These are phyloP conservation scores for Phtheirospermum japonicum DNA, from an alignment of 257 asterid species.

Conservation along the genomic window DNA sequence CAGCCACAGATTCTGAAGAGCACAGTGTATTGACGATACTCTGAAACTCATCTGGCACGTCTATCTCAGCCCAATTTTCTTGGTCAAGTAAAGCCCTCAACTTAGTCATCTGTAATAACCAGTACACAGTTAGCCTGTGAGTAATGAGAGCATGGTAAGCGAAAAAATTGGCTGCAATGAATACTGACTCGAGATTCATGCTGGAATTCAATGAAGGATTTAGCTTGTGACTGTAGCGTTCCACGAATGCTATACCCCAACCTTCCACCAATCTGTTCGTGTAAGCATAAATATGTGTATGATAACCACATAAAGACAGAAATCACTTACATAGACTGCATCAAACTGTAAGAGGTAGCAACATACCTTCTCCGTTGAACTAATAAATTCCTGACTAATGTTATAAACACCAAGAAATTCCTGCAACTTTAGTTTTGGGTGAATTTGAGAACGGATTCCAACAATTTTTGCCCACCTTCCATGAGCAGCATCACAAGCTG, in stretches of 20 bases:
- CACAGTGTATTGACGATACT: slow-evolving; percentile 60
- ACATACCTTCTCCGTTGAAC: slow-evolving; percentile 83
- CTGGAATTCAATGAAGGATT: slow-evolving; percentile 85
- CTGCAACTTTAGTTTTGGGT: slow-evolving; percentile 75
- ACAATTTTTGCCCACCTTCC: slow-evolving; percentile 99
- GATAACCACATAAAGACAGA: slow-evolving; percentile 31
- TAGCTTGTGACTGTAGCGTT: slow-evolving; percentile 93
- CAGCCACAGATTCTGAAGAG: slow-evolving; percentile 44
- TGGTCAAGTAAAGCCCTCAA: slow-evolving; percentile 95
- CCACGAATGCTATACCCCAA: slow-evolving; percentile 98
- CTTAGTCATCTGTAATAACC: slow-evolving; percentile 71
- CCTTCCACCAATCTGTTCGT: slow-evolving; percentile 95
- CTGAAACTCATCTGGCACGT: slow-evolving; percentile 95
- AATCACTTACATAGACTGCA: slow-evolving; percentile 19
- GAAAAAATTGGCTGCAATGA: slow-evolving; percentile 24
- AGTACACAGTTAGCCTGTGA: slow-evolving; percentile 34
- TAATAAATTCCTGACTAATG: slow-evolving; percentile 86
- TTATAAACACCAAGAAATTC: slow-evolving; percentile 82
- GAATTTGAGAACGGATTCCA: slow-evolving; percentile 92
- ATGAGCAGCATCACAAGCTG: slow-evolving; percentile 99
- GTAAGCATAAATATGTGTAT: slow-evolving; percentile 40
- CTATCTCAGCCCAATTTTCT: slow-evolving; percentile 96
- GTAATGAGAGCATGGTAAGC: slow-evolving; percentile 27
- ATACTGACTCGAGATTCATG: slow-evolving; percentile 92
- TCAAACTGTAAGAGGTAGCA: slow-evolving; percentile 23